phyloP scores from a whole-genome alignment of 331 rosid species.

The Telfairia occidentalis region DNA sequence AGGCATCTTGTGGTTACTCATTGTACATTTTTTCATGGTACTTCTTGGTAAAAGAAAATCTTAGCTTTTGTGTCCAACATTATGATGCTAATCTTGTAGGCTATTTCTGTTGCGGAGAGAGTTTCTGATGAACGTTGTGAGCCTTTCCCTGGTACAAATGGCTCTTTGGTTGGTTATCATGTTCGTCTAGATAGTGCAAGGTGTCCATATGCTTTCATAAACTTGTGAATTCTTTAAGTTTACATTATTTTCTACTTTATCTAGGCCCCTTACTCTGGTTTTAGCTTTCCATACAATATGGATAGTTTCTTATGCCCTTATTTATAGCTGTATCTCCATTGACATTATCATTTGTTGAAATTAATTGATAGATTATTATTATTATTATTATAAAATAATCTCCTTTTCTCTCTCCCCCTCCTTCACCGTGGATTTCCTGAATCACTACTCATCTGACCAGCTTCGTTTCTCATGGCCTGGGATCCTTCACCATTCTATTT shows the following conservation, averaged over 20 bases:
- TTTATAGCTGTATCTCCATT: background rate
- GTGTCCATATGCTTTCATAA: slow-evolving; percentile 29
- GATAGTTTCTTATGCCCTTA: background rate
- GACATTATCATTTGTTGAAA: background rate
- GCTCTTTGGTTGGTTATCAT: slow-evolving; percentile 95
- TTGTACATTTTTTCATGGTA: background rate
- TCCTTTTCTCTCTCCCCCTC: no score
- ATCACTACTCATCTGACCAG: no score
- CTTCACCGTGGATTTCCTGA: no score
- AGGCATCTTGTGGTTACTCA: background rate
- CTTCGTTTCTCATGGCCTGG: no score
- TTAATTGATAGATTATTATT: background rate
- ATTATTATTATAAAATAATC: no score
- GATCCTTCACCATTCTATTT: no score
- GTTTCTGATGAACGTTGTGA: slow-evolving; percentile 91
- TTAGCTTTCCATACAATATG: background rate
- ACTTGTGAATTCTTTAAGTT: background rate
- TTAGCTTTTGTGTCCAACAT: background rate
- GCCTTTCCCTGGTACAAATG: slow-evolving; percentile 75
- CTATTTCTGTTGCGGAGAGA: slow-evolving; percentile 94
- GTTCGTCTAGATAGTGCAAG: slow-evolving; percentile 97
- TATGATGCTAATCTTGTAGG: slow-evolving; percentile 33
- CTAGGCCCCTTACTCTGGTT: background rate
- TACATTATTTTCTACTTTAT: background rate
- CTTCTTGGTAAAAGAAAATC: background rate